Conservation (phyloP, 2,329 filamentous ascomycete species). For the Aspergillus transmontanensis region DNA sequence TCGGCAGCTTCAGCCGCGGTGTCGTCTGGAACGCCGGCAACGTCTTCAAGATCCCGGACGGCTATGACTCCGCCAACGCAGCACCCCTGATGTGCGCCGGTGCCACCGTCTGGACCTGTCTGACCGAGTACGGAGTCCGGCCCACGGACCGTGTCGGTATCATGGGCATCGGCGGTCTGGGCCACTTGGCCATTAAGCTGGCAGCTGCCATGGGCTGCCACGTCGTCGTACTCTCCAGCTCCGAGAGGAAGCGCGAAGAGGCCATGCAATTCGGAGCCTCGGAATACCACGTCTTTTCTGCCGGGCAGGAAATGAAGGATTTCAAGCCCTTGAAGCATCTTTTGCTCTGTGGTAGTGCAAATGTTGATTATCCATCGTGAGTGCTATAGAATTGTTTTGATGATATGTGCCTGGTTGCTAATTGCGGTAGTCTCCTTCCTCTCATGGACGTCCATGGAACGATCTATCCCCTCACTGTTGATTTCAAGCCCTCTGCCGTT, state of each 20-base stretch:
- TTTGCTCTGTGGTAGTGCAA: conserved; percentile 16
- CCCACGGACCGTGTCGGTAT: conserved; percentile 70
- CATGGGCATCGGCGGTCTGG: conserved; percentile 69
- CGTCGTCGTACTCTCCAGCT: conserved; percentile 28
- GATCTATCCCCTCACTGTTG: conserved; percentile 33
- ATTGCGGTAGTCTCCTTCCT: conserved; percentile 16
- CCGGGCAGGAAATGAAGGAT: conserved; percentile 4
- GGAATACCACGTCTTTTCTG: conserved; percentile 54
- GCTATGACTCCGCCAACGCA: conserved; percentile 26
- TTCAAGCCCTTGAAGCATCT: conserved; percentile 21
- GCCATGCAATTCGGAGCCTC: conserved; percentile 57
- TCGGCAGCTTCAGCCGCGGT: conserved; percentile 33
- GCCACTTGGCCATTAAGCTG: conserved; percentile 70
- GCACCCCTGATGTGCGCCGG: conserved; percentile 39
- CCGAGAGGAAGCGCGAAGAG: conserved; percentile 23
- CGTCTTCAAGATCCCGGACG: conserved; percentile 24
- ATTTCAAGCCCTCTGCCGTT: conserved; percentile 21
- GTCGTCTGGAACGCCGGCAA: conserved; percentile 33
- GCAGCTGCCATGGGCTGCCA: conserved; percentile 68
- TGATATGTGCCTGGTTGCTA: not conserved
- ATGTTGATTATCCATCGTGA: conserved; percentile 19
- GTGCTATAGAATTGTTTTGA: not conserved
- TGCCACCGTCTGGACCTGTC: conserved; percentile 53
- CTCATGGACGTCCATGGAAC: conserved; percentile 29
- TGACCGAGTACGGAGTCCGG: conserved; percentile 62